Conservation (phyloP, 139 green algal genomes). For the Limnomonas spitsbergensis region DNA sequence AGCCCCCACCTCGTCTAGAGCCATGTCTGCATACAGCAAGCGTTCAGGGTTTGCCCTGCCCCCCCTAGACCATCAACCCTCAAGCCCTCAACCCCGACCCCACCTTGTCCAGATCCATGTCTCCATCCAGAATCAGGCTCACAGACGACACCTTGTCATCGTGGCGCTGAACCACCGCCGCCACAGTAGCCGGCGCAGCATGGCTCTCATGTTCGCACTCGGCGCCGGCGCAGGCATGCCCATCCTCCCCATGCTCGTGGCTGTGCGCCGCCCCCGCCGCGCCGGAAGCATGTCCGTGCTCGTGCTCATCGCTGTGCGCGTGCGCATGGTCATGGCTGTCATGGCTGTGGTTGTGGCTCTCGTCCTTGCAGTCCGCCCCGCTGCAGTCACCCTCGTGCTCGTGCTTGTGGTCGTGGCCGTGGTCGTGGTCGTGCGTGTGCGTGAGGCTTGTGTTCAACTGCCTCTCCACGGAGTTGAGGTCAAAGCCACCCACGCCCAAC, state of each 20-base stretch:
- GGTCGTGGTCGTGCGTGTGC: constrained; percentile 18
- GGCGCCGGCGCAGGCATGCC: constrained; percentile 13
- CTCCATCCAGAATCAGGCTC: constrained; percentile 74
- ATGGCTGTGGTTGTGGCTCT: constrained; percentile 12
- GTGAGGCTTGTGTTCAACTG: constrained; percentile 31
- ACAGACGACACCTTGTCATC: constrained; percentile 65
- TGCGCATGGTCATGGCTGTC: constrained; percentile 28
- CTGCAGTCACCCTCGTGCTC: constrained; percentile 20
- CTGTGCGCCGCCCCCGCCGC: constrained; percentile 13
- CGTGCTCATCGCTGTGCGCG: constrained; percentile 24
- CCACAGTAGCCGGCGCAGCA: not conserved
- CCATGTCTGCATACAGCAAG: too few species aligned
- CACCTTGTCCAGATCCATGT: constrained; percentile 91
- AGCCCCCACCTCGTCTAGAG: too few species aligned
- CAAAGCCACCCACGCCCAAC: constrained; percentile 90
- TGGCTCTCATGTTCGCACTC: constrained; percentile 29
- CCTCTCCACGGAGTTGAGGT: constrained; percentile 83
- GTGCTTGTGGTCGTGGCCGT: constrained; percentile 23
- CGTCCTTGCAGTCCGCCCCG: constrained; percentile 9
- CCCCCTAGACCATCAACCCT: too few species aligned
- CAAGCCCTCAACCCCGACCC: too few species aligned
- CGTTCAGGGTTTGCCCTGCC: too few species aligned
- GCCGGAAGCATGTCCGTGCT: constrained; percentile 32
- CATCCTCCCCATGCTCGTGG: constrained; percentile 29
- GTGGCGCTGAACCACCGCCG: constrained; percentile 47